phyloP scores from a whole-genome alignment of 2,329 filamentous ascomycete genomes.

The Sporothrix mexicana region DNA sequence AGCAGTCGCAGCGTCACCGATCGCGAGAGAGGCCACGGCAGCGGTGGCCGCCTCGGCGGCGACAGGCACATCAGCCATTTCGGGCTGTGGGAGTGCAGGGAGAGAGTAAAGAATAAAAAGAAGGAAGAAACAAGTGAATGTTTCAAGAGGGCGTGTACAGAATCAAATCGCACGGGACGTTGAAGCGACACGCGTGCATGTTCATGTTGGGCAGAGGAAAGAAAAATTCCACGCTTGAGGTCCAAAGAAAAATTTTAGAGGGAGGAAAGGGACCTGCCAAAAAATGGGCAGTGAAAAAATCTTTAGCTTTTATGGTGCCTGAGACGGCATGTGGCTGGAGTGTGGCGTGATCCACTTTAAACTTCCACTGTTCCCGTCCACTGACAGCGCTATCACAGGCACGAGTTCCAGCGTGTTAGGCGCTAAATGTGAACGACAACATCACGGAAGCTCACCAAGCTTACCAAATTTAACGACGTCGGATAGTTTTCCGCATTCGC shows the following conservation, averaged over 20 bases:
- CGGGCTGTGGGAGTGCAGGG: neutral
- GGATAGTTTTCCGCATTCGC: too few relatives aligned
- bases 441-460: neutral
- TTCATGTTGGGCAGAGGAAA: constrained; percentile 35
- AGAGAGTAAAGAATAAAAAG: constrained; percentile 16
- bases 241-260: constrained; percentile 25
- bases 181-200: constrained; percentile 35
- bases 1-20: constrained; percentile 25
- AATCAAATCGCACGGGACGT: constrained; percentile 34
- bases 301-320: constrained; percentile 23
- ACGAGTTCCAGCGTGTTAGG: neutral
- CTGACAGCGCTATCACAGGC: constrained; percentile 18
- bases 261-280: constrained; percentile 15
- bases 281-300: constrained; percentile 26
- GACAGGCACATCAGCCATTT: constrained; percentile 34
- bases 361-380: neutral
- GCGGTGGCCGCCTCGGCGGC: constrained; percentile 30
- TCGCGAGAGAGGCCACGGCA: constrained; percentile 34
- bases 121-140: neutral
- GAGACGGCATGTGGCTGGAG: constrained; percentile 18
- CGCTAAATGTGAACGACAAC: neutral
- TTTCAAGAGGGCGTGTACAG: neutral
- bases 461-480: neutral
- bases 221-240: constrained; percentile 1
- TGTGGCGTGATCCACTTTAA: constrained; percentile 25